phyloP scores from a whole-genome alignment of 208 protist species.

The Plasmodiophora brassicae region DNA sequence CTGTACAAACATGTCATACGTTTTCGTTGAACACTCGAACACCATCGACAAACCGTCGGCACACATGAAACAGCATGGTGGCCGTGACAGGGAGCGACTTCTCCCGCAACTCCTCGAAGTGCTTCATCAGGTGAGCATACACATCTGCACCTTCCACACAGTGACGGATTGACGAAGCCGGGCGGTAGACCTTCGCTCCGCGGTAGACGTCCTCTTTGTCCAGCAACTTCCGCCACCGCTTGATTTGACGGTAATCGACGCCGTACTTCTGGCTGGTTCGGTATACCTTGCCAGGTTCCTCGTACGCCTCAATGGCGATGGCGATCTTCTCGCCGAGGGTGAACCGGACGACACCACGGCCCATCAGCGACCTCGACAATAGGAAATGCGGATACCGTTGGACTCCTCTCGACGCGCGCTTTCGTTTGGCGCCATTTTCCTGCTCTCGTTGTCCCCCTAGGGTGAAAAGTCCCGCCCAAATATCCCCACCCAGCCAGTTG shows the following conservation, averaged over 20 bases:
- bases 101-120: background rate
- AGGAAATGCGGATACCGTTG: background rate
- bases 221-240: background rate
- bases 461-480: too few species aligned
- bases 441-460: too few species aligned
- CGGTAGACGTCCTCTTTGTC: background rate
- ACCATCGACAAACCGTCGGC: background rate
- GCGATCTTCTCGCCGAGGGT: background rate
- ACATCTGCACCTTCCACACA: background rate
- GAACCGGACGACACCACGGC: background rate
- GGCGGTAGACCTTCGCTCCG: background rate
- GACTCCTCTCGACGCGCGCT: too few species aligned
- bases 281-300: background rate
- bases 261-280: background rate
- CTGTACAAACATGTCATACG: background rate
- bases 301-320: background rate
- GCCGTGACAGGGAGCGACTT: background rate
- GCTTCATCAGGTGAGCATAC: background rate
- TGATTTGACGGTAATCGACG: background rate
- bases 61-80: slow-evolving; percentile 12
- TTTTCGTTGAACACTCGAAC: background rate
- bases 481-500: too few species aligned
- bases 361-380: background rate
- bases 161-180: background rate
- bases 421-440: too few species aligned